A percentile compares a stretch with the other conserved stretches of the same genome.
These are phyloP conservation scores for Eucalyptus sp. DNA, from an alignment of 345 rosid genomes.

Conservation along the genomic window DNA sequence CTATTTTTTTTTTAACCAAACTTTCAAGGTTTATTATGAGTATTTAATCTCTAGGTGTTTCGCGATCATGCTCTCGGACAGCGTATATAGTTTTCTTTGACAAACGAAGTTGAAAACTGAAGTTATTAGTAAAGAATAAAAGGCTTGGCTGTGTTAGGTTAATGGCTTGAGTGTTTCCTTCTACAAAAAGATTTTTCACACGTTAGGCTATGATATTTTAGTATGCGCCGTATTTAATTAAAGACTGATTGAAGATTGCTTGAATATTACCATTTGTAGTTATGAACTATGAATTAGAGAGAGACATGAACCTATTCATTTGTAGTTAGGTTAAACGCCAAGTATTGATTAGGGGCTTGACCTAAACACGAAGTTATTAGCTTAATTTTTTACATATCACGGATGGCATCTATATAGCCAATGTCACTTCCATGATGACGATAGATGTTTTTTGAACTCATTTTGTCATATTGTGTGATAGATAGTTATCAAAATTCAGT, in stretches of 20 bases:
- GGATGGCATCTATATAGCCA: background rate
- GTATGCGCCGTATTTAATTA: background rate
- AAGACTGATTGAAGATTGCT: background rate
- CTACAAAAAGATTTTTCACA: background rate
- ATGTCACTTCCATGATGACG: background rate
- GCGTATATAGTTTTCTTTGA: background rate
- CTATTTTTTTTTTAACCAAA: background rate
- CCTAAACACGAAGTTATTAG: background rate
- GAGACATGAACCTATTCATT: no score
- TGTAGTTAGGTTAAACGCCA: background rate
- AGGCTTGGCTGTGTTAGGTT: background rate
- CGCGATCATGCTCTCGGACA: background rate
- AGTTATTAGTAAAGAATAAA: background rate
- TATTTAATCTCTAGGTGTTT: background rate
- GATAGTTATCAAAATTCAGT: background rate
- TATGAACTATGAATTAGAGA: background rate
- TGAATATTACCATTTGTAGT: background rate
- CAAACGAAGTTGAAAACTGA: background rate
- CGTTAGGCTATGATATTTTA: background rate
- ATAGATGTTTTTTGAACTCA: background rate
- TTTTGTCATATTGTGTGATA: background rate
- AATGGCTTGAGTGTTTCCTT: background rate
- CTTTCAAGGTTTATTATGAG: background rate
- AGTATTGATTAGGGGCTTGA: background rate
- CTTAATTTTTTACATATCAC: background rate